Evolutionary conservation across 768 basidiomycete genomes (phyloP).

Genomic region (Rhodotorula graminis): DNA sequence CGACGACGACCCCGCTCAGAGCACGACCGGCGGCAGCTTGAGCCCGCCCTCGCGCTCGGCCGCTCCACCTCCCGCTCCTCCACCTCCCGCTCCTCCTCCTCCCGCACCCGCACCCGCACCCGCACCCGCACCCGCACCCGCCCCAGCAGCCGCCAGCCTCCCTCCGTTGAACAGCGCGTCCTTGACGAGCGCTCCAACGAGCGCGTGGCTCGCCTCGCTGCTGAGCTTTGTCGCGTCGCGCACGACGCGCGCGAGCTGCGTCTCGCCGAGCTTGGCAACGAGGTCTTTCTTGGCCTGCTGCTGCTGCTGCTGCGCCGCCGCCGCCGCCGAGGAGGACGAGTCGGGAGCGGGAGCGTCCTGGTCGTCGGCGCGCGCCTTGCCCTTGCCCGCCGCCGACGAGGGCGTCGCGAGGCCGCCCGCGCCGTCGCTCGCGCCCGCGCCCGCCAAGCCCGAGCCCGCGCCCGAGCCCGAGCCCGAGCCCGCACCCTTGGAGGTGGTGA

Average conservation of each 20-base stretch:
- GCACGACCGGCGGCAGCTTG: constrained; percentile 25
- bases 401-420: too few species aligned
- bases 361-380: constrained; percentile 47
- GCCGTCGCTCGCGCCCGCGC: constrained; percentile 48
- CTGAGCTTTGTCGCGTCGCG: constrained; percentile 90
- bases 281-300: constrained; percentile 59
- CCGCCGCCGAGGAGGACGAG: too few species aligned
- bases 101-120: too few species aligned
- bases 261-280: constrained; percentile 74
- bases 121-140: too few species aligned
- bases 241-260: constrained; percentile 78
- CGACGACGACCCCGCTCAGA: not conserved
- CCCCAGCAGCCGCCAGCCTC: constrained; percentile 3
- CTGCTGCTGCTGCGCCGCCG: constrained; percentile 42
- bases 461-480: too few species aligned
- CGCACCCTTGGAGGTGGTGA: constrained; percentile 43
- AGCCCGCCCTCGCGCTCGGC: not conserved
- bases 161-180: constrained; percentile 67
- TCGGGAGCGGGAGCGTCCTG: too few species aligned
- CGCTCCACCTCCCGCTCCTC: not conserved
- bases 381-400: constrained; percentile 40
- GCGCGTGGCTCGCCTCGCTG: constrained; percentile 84
- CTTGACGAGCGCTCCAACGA: constrained; percentile 89
- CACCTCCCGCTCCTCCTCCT: too few species aligned
- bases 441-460: too few species aligned